phyloP scores from a whole-genome alignment of 768 basidiomycete genomes.

The Tricholoma sp. region DNA sequence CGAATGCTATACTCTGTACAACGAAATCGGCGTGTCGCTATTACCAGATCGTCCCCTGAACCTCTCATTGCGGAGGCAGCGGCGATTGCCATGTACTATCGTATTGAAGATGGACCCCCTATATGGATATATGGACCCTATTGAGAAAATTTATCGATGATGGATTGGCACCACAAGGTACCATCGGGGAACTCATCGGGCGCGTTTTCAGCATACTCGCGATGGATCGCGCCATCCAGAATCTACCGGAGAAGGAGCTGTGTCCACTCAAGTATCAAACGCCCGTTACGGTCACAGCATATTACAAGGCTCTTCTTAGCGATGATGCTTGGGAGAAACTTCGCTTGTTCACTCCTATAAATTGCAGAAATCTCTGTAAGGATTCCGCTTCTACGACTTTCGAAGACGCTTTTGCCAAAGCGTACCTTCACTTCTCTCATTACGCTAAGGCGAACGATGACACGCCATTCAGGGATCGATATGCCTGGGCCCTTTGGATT shows the following conservation, averaged over 20 bases:
- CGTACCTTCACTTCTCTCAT: not conserved
- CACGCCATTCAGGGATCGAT: not conserved
- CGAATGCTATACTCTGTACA: not conserved
- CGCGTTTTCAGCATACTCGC: too few species aligned
- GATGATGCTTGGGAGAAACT: not conserved
- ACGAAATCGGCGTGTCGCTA: not conserved
- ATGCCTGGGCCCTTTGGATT: slow-evolving; percentile 9
- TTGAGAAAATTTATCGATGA: slow-evolving; percentile 6
- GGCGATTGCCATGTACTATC: not conserved
- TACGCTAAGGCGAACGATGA: not conserved
- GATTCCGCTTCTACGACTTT: too few species aligned
- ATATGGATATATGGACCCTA: not conserved
- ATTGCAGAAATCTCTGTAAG: not conserved
- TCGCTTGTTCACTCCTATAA: not conserved
- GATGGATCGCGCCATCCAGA: too few species aligned
- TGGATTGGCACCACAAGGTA: slow-evolving; percentile 14
- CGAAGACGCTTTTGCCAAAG: not conserved
- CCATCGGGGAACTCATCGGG: slow-evolving; percentile 16
- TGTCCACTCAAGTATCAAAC: too few species aligned
- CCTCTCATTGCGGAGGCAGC: not conserved
- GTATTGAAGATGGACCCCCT: not conserved
- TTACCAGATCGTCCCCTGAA: not conserved
- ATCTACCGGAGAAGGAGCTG: too few species aligned
- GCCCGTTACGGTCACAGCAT: too few species aligned
- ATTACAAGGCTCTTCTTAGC: too few species aligned